Evolutionary conservation across 1,284 basidiomycete species (phyloP).

Genomic region (Ustilago curta): DNA sequence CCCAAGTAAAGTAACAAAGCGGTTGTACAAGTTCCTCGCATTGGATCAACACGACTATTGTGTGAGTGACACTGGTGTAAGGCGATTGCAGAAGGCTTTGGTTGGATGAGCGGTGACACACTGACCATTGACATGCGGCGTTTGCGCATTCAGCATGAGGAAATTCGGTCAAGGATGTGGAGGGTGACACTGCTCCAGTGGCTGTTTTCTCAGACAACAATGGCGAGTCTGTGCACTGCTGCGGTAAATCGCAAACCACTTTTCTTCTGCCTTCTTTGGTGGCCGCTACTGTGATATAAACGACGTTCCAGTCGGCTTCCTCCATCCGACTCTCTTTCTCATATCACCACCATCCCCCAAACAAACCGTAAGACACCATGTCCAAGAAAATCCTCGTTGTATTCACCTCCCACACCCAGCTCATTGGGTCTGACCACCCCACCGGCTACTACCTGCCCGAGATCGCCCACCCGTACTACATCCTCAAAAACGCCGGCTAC

Average conservation of each 20-base stretch:
- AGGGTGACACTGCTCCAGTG: background rate
- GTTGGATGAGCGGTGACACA: too few species aligned
- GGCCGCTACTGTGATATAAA: background rate
- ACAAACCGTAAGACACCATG: slow-evolving; percentile 19
- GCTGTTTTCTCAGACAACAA: background rate
- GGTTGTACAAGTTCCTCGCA: too few species aligned
- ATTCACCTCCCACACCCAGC: slow-evolving; percentile 78
- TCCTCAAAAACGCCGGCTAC: slow-evolving; percentile 74
- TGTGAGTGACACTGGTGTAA: too few species aligned
- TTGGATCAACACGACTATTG: too few species aligned
- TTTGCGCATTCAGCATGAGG: too few species aligned
- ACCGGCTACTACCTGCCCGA: slow-evolving; percentile 74
- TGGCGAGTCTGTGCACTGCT: background rate
- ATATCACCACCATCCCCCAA: background rate
- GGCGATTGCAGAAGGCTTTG: too few species aligned
- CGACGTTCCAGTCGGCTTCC: background rate
- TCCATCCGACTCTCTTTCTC: too few species aligned
- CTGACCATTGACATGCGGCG: too few species aligned
- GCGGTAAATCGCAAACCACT: background rate
- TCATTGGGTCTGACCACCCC: slow-evolving; percentile 74
- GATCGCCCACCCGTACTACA: slow-evolving; percentile 84
- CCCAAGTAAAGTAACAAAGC: slow-evolving; percentile 22
- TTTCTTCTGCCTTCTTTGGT: background rate
- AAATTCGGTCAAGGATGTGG: background rate
- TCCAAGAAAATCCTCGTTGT: slow-evolving; percentile 76